Conservation (phyloP, 2,329 filamentous ascomycete species). For the Clarireedia paspali region DNA sequence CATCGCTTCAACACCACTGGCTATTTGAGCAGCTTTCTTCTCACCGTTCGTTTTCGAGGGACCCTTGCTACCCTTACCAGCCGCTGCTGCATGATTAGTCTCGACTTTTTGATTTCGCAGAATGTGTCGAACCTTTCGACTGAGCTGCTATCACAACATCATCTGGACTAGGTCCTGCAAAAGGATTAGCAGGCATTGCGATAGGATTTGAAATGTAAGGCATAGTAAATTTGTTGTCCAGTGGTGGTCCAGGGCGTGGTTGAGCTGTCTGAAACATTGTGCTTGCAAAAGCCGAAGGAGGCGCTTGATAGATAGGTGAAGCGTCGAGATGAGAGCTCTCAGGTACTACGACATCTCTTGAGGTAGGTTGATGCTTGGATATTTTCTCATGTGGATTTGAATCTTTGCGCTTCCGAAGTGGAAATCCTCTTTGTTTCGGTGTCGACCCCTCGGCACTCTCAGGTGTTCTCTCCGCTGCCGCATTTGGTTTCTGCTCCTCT, state of each 20-base stretch:
- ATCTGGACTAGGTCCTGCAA: conserved; percentile 83
- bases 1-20: conserved; percentile 39
- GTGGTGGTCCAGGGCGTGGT: conserved; percentile 10
- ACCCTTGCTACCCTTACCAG: conserved; percentile 32
- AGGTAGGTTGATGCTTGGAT: conserved; percentile 12
- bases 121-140: conserved; percentile 66
- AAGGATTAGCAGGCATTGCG: conserved; percentile 49
- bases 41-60: conserved; percentile 32
- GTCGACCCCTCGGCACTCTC: neutral
- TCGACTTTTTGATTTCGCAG: conserved; percentile 24
- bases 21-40: conserved; percentile 35
- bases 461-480: neutral
- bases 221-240: conserved; percentile 29
- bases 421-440: conserved; percentile 20
- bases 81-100: conserved; percentile 36
- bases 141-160: conserved; percentile 83
- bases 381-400: conserved; percentile 27
- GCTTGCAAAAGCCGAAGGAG: conserved; percentile 33
- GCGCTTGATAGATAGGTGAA: conserved; percentile 22
- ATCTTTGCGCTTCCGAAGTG: conserved; percentile 27
- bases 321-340: conserved; percentile 7
- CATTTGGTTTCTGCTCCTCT: neutral
- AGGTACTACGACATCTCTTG: neutral
- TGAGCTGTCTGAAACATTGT: conserved; percentile 35
- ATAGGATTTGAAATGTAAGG: conserved; percentile 31